Conservation (phyloP, 2,329 filamentous ascomycete genomes). For the Fusarium pininemorale region DNA sequence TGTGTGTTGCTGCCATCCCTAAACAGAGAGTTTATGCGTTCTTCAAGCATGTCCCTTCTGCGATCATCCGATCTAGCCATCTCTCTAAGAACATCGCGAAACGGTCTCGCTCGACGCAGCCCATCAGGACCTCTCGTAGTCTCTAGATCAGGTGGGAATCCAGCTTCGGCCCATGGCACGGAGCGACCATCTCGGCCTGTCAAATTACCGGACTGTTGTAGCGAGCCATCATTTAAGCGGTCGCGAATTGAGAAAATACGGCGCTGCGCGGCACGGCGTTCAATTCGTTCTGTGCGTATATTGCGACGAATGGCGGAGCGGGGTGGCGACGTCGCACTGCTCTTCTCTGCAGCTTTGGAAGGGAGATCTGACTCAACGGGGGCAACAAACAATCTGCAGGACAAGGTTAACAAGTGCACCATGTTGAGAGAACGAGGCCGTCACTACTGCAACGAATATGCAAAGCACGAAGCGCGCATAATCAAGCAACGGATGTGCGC, state of each 20-base stretch:
- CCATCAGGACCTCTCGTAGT: slow-evolving; percentile 11
- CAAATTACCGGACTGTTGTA: slow-evolving; percentile 4
- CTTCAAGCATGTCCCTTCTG: slow-evolving; percentile 42
- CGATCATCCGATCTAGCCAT: slow-evolving; percentile 37
- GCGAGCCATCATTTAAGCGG: slow-evolving; percentile 17
- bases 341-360: slow-evolving; percentile 48
- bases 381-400: slow-evolving; percentile 55
- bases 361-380: slow-evolving; percentile 56
- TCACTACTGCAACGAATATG: slow-evolving; percentile 20
- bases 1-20: slow-evolving; percentile 25
- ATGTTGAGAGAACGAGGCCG: slow-evolving; percentile 5
- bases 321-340: slow-evolving; percentile 41
- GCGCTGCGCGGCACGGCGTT: slow-evolving; percentile 45
- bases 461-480: slow-evolving; percentile 15
- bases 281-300: slow-evolving; percentile 45
- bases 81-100: slow-evolving; percentile 42
- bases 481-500: slow-evolving; percentile 19
- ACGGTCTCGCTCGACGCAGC: slow-evolving; percentile 22
- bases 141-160: slow-evolving; percentile 20
- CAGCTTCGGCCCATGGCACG: slow-evolving; percentile 37
- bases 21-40: slow-evolving; percentile 42
- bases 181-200: slow-evolving; percentile 23
- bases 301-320: slow-evolving; percentile 55
- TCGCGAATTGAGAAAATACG: slow-evolving; percentile 43
- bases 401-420: slow-evolving; percentile 26